Evolutionary conservation across 305 asterid genomes (phyloP).

Genomic region (Solanum chacoense): DNA sequence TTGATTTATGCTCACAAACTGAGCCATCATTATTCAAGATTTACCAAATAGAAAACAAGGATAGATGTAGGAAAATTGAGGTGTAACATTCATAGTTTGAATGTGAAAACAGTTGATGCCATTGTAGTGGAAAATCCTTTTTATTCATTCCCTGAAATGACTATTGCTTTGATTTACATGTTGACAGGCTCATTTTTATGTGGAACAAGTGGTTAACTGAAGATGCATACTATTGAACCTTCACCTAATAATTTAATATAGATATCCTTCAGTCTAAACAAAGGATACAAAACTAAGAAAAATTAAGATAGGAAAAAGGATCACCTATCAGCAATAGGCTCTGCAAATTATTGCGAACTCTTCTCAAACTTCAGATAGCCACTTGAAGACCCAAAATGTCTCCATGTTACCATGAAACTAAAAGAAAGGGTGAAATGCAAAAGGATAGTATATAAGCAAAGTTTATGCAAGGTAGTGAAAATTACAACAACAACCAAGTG

Average conservation of each 20-base stretch:
- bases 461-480: background rate
- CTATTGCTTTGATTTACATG: background rate
- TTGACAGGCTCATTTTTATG: background rate
- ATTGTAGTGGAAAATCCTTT: background rate
- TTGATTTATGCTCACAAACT: conserved; percentile 23
- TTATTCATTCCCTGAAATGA: background rate
- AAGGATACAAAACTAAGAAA: background rate
- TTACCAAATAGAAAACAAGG: background rate
- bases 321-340: background rate
- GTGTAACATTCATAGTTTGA: background rate
- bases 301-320: background rate
- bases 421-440: background rate
- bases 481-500: background rate
- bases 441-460: background rate
- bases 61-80: background rate
- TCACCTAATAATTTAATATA: background rate
- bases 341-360: background rate
- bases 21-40: conserved; percentile 36
- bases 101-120: background rate
- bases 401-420: background rate
- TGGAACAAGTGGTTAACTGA: background rate
- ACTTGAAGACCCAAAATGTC: background rate
- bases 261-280: background rate
- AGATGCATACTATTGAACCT: background rate
- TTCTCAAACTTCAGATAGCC: background rate